Percentiles rank a stretch among this genome's conserved stretches.
phyloP scores from a whole-genome alignment of 305 asterid genomes.

The Fraxinus baroniana region DNA sequence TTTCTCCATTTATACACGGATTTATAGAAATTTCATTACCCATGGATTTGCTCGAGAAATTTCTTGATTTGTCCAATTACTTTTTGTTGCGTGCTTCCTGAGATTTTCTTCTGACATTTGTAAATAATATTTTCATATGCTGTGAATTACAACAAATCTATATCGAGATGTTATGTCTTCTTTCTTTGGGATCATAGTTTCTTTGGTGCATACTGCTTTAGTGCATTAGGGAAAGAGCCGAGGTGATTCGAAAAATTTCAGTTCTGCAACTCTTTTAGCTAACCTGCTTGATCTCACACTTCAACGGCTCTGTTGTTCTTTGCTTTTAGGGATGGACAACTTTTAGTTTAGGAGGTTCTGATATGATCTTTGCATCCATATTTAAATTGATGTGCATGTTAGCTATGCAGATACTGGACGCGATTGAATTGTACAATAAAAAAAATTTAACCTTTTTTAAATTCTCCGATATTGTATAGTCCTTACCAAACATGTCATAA shows the following conservation, averaged over 20 bases:
- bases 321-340: background rate
- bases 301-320: background rate
- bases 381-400: background rate
- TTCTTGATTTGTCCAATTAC: background rate
- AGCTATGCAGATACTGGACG: background rate
- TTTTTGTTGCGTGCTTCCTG: background rate
- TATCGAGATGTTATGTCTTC: background rate
- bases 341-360: background rate
- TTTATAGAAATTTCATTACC: background rate
- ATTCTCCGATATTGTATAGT: background rate
- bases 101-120: background rate
- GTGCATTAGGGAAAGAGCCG: background rate
- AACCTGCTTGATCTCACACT: background rate
- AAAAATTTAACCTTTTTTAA: background rate
- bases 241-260: background rate
- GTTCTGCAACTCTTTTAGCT: background rate
- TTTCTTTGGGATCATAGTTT: background rate
- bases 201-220: background rate
- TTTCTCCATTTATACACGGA: background rate
- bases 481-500: background rate
- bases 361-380: background rate
- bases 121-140: background rate
- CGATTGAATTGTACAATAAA: background rate
- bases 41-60: background rate
- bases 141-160: background rate